Conservation (phyloP, 176 grass and related monocot genomes). For the Juncus effusus region DNA sequence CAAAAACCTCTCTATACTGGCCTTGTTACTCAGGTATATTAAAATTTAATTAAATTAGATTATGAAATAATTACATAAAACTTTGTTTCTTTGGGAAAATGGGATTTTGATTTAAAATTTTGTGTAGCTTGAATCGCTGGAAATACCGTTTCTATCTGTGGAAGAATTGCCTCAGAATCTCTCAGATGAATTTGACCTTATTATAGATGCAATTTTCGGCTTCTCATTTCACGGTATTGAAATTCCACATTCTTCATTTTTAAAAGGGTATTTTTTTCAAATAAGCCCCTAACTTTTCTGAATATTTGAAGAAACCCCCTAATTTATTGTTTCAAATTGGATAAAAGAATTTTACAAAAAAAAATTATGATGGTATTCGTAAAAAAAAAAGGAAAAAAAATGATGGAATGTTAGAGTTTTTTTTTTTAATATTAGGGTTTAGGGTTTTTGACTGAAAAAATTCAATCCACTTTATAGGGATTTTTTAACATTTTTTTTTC, state of each 20-base stretch:
- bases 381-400: too few relatives aligned
- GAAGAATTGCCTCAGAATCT: constrained; percentile 59
- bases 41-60: not conserved
- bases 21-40: constrained; percentile 65
- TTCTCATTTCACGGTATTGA: constrained; percentile 89
- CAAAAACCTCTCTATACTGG: constrained; percentile 70
- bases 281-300: not conserved
- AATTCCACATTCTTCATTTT: constrained; percentile 4
- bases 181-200: constrained; percentile 53
- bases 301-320: constrained; percentile 3
- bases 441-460: constrained; percentile 13
- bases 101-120: not conserved
- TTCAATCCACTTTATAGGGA: too few relatives aligned
- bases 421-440: constrained; percentile 1
- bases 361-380: not conserved
- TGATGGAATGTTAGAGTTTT: not conserved
- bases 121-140: constrained; percentile 67
- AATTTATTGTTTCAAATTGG: constrained; percentile 10
- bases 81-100: constrained; percentile 5
- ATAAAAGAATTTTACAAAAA: constrained; percentile 13
- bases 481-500: too few relatives aligned
- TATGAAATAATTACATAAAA: constrained; percentile 2
- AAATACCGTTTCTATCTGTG: constrained; percentile 45
- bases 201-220: constrained; percentile 90
- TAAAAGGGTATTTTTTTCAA: constrained; percentile 2